Evolutionary conservation across 192 early-diverging fungal species (phyloP).

Genomic region (Dimargaris cristalligena): DNA sequence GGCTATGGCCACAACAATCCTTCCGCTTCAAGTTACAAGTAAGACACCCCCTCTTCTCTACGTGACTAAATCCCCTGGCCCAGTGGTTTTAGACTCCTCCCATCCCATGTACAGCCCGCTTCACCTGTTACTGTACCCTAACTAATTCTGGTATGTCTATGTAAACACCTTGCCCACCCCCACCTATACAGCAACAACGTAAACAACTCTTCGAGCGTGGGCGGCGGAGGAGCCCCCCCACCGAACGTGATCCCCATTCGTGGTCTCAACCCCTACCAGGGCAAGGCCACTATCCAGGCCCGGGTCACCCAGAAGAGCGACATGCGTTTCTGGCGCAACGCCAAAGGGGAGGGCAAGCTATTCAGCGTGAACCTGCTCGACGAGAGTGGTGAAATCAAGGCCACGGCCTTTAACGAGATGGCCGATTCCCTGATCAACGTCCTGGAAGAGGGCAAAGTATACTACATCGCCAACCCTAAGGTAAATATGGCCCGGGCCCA

Average conservation of each 20-base stretch:
- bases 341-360: slow-evolving; percentile 58
- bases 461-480: slow-evolving; percentile 64
- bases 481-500: slow-evolving; percentile 74
- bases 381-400: slow-evolving; percentile 82
- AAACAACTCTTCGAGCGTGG: slow-evolving; percentile 11
- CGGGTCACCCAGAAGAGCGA: slow-evolving; percentile 71
- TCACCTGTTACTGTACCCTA: background rate
- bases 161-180: background rate
- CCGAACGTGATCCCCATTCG: slow-evolving; percentile 39
- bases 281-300: slow-evolving; percentile 90
- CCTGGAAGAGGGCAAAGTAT: slow-evolving; percentile 65
- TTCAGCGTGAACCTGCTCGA: slow-evolving; percentile 83
- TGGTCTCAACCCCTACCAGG: slow-evolving; percentile 74
- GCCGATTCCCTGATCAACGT: slow-evolving; percentile 61
- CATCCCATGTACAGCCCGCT: background rate
- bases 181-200: slow-evolving; percentile 18
- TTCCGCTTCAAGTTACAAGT: background rate
- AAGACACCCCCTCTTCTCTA: background rate
- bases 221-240: background rate
- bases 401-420: slow-evolving; percentile 82
- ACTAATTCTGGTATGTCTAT: background rate
- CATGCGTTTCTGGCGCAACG: slow-evolving; percentile 67
- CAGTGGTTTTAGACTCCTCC: background rate
- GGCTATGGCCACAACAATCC: background rate
- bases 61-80: background rate